phyloP scores from a whole-genome alignment of 345 rosid genomes.

The Ceriops zippeliana region DNA sequence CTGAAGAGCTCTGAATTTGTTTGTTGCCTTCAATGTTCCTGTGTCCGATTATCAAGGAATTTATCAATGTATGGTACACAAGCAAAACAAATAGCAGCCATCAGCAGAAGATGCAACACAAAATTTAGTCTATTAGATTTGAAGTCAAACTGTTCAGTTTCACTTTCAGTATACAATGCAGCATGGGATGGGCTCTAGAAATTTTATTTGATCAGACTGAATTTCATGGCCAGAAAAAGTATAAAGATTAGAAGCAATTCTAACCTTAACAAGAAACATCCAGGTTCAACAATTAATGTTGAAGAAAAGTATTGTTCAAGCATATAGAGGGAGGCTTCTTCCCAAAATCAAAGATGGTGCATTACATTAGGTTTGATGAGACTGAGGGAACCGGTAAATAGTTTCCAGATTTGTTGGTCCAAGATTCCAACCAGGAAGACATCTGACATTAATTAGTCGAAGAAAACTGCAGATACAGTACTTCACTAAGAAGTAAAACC shows the following conservation, averaged over 20 bases:
- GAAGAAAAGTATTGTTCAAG: background rate
- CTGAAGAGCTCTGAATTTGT: conserved; percentile 73
- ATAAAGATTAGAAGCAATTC: background rate
- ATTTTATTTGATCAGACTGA: background rate
- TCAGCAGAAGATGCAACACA: background rate
- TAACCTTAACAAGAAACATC: background rate
- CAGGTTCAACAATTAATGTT: background rate
- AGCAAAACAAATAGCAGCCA: background rate
- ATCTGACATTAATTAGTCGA: too few relatives aligned
- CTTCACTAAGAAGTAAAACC: too few relatives aligned
- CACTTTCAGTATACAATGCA: background rate
- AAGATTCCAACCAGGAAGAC: too few relatives aligned
- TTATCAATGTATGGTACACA: background rate
- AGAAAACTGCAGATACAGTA: too few relatives aligned
- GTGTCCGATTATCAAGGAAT: conserved; percentile 14
- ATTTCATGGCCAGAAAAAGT: background rate
- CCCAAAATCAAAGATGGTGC: too few relatives aligned
- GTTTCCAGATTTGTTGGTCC: too few relatives aligned
- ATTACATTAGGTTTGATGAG: too few relatives aligned
- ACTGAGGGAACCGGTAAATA: too few relatives aligned
- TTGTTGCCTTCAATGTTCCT: conserved; percentile 73
- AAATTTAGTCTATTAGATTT: conserved; percentile 1
- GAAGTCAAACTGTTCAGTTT: background rate
- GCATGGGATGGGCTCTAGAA: background rate
- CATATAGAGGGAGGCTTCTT: background rate